Evolutionary conservation across 108 stramenopile species (phyloP).

Genomic region (Nannochloropsis granulata): DNA sequence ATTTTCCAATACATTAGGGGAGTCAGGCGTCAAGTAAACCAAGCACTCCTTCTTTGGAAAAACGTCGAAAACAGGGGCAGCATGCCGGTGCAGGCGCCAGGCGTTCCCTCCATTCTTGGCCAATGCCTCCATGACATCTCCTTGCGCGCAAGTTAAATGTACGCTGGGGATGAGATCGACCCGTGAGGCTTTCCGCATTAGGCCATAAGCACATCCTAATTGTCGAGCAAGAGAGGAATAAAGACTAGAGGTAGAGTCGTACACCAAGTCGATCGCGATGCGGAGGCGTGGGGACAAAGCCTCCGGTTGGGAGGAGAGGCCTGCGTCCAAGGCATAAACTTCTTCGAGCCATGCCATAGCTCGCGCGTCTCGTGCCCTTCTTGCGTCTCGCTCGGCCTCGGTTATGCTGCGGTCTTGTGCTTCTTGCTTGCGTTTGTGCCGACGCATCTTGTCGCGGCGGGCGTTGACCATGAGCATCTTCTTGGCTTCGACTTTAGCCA

Average conservation of each 20-base stretch:
- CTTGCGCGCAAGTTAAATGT: background rate
- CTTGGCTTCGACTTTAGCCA: background rate
- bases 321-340: background rate
- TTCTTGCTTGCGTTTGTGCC: background rate
- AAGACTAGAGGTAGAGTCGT: background rate
- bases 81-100: background rate
- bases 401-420: background rate
- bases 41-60: background rate
- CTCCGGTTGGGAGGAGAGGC: background rate
- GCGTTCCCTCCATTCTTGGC: background rate
- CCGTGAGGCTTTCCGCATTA: background rate
- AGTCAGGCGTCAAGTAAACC: background rate
- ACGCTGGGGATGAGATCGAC: background rate
- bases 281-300: background rate
- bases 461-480: background rate
- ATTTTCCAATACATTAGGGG: background rate
- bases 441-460: background rate
- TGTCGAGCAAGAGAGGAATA: background rate
- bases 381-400: background rate
- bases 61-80: background rate
- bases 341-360: background rate
- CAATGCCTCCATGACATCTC: background rate
- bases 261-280: background rate
- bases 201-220: background rate
- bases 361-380: background rate